Evolutionary conservation across 345 rosid species (phyloP).

Genomic region (Gossypium herbaceum): DNA sequence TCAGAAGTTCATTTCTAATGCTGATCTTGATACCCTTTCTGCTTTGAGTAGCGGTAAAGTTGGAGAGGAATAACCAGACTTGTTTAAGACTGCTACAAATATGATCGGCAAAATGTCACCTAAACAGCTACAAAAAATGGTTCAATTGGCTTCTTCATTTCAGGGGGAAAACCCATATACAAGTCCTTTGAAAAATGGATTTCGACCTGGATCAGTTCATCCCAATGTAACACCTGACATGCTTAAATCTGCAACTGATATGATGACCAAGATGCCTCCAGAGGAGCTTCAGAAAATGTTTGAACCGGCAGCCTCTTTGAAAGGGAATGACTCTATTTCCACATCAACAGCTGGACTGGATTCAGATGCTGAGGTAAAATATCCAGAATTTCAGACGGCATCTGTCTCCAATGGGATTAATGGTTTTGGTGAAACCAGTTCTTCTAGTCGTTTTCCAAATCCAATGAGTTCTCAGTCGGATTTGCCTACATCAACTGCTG

Average conservation of each 20-base stretch:
- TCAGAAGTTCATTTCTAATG: conserved; percentile 69
- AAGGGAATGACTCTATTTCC: conserved; percentile 36
- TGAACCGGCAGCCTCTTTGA: conserved; percentile 65
- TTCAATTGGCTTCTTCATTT: conserved; percentile 72
- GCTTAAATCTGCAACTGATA: conserved; percentile 76
- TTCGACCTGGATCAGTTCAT: conserved; percentile 38
- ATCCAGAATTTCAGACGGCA: conserved; percentile 29
- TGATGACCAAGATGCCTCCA: conserved; percentile 72
- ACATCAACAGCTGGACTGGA: conserved; percentile 29
- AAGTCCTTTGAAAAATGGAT: conserved; percentile 20
- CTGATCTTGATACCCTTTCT: conserved; percentile 65
- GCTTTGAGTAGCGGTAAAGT: conserved; percentile 66
- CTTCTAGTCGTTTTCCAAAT: conserved; percentile 38
- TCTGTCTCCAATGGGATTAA: conserved; percentile 29
- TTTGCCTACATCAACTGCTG: conserved; percentile 53
- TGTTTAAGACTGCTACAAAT: conserved; percentile 75
- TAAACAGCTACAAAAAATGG: conserved; percentile 81
- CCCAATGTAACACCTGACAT: conserved; percentile 68
- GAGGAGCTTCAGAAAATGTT: conserved; percentile 86
- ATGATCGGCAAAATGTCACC: conserved; percentile 91
- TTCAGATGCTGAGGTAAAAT: conserved; percentile 25
- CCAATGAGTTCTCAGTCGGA: conserved; percentile 43
- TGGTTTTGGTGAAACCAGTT: conserved; percentile 47
- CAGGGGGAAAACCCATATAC: conserved; percentile 46
- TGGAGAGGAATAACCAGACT: conserved; percentile 71